phyloP scores from a whole-genome alignment of 129 eudicot species.

The Flaveria ramosissima region DNA sequence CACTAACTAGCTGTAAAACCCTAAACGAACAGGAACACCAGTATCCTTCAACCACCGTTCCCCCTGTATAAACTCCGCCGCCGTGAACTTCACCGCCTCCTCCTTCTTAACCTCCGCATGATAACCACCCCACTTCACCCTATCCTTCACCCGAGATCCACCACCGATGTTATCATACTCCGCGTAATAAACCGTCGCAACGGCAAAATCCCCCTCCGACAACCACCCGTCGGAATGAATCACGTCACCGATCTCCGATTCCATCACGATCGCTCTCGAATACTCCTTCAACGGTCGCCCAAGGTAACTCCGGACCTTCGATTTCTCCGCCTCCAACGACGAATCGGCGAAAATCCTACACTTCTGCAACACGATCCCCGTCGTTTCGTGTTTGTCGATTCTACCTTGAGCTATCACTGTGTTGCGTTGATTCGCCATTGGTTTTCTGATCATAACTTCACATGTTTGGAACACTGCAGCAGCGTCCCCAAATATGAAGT shows the following conservation, averaged over 20 bases:
- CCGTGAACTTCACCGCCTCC: constrained; percentile 53
- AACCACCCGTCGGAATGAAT: constrained; percentile 67
- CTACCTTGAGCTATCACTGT: constrained; percentile 75
- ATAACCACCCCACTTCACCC: constrained; percentile 73
- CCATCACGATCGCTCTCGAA: constrained; percentile 68
- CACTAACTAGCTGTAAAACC: constrained; percentile 28
- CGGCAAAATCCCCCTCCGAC: constrained; percentile 51
- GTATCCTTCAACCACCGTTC: constrained; percentile 54
- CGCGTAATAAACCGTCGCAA: constrained; percentile 53
- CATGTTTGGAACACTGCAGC: constrained; percentile 74
- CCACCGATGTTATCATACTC: constrained; percentile 63
- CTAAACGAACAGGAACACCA: constrained; percentile 48
- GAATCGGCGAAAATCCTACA: constrained; percentile 54
- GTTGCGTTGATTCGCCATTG: constrained; percentile 65
- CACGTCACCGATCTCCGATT: constrained; percentile 53
- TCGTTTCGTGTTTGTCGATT: constrained; percentile 54
- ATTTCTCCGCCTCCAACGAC: constrained; percentile 36
- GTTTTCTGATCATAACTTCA: constrained; percentile 52
- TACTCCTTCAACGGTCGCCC: constrained; percentile 81
- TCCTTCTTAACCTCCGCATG: constrained; percentile 41
- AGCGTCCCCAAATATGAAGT: constrained; percentile 81
- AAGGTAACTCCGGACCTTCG: constrained; percentile 47
- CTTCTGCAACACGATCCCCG: constrained; percentile 70
- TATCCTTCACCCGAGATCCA: constrained; percentile 43
- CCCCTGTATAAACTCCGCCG: constrained; percentile 59